phyloP scores from a whole-genome alignment of 2,329 filamentous ascomycete genomes.

The Geosmithia putterillii region DNA sequence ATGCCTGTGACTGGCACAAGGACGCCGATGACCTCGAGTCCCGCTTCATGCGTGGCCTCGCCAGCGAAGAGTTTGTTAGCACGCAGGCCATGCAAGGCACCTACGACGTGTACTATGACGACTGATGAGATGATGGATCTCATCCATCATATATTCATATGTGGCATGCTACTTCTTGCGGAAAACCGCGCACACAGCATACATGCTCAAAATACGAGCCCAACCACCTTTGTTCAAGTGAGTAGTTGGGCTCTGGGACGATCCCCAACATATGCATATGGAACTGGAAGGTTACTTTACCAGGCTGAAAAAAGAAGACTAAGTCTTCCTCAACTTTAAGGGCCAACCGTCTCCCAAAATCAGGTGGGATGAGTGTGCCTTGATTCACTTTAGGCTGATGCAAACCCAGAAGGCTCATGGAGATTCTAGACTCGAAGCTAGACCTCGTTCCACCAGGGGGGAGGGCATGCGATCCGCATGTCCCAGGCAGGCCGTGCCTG shows the following conservation, averaged over 20 bases:
- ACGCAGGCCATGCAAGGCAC: conserved; percentile 47
- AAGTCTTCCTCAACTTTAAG: no score
- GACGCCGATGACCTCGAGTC: conserved; percentile 44
- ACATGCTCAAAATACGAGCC: background rate
- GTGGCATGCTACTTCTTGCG: background rate
- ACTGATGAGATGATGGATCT: conserved; percentile 10
- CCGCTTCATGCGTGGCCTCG: conserved; percentile 42
- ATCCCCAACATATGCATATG: no score
- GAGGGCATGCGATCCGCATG: background rate
- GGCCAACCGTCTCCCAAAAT: no score
- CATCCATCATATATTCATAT: background rate
- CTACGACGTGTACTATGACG: conserved; percentile 44
- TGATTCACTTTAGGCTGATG: background rate
- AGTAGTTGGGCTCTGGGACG: no score
- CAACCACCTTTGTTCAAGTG: background rate
- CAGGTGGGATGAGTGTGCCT: no score
- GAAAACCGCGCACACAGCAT: background rate
- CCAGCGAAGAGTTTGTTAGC: conserved; percentile 50
- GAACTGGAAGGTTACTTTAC: no score
- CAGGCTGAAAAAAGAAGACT: background rate
- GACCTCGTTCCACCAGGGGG: background rate
- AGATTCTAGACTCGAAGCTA: background rate
- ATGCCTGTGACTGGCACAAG: conserved; percentile 71
- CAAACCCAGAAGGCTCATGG: background rate
- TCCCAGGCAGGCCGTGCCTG: background rate